Percentiles rank a stretch among this genome's conserved stretches.
phyloP scores from a whole-genome alignment of 139 green algal genomes.

The Chlorella sp. region DNA sequence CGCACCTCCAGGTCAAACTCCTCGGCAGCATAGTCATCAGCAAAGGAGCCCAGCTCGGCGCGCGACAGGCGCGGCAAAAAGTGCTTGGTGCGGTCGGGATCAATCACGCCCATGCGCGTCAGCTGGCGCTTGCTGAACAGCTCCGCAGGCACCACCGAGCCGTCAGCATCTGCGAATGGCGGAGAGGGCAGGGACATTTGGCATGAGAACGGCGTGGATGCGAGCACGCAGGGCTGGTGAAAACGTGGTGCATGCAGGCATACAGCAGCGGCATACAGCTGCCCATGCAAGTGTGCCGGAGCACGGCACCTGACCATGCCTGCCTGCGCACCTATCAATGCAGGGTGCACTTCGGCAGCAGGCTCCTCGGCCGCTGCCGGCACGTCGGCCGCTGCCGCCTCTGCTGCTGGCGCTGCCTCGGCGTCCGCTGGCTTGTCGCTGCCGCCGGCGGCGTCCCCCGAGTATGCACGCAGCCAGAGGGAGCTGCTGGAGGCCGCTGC shows the following conservation, averaged over 20 bases:
- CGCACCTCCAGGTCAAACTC: conserved; percentile 56
- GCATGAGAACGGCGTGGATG: no score
- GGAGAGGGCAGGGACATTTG: no score
- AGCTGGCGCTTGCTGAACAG: conserved; percentile 35
- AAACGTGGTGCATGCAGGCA: no score
- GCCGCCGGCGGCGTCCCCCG: not conserved
- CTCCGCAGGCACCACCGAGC: conserved; percentile 6
- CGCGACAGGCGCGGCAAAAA: conserved; percentile 39
- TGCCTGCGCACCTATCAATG: conserved; percentile 16
- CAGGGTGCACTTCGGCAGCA: not conserved
- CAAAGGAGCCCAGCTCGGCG: conserved; percentile 51
- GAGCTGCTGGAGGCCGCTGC: not conserved
- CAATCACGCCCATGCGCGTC: conserved; percentile 11
- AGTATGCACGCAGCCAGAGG: not conserved
- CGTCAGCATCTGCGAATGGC: not conserved
- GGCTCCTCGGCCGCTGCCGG: not conserved
- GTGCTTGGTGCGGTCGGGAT: conserved; percentile 37
- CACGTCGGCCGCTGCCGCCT: not conserved
- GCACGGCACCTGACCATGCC: no score
- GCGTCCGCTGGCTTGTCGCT: not conserved
- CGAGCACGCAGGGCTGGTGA: no score
- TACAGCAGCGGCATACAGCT: no score
- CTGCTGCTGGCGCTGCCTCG: not conserved
- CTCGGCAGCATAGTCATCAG: conserved; percentile 14
- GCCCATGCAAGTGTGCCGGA: no score